Percentiles rank a stretch among this genome's conserved stretches.
These are phyloP conservation scores for Ceratocystis ficicola DNA, from an alignment of 2,329 filamentous ascomycete species.

Conservation along the genomic window DNA sequence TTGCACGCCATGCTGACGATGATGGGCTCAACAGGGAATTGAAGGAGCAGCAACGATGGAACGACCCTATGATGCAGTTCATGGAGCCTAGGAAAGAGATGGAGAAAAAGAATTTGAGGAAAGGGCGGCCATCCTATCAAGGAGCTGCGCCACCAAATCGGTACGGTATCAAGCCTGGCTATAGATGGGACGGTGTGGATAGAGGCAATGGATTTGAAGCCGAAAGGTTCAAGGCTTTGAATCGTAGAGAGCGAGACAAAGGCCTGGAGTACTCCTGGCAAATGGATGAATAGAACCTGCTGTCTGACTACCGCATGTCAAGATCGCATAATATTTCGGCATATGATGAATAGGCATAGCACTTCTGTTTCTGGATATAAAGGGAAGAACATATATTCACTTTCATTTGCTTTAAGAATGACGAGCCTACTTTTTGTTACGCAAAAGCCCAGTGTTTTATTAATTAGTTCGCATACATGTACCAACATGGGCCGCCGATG, in stretches of 20 bases:
- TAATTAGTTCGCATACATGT: background rate
- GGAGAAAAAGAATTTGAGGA: constrained; percentile 28
- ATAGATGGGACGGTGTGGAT: constrained; percentile 96
- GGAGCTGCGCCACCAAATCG: constrained; percentile 79
- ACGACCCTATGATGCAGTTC: constrained; percentile 83
- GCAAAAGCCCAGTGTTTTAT: background rate
- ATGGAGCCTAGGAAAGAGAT: constrained; percentile 41
- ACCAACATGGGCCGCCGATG: too few relatives aligned
- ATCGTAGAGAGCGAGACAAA: constrained; percentile 61
- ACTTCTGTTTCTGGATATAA: too few relatives aligned
- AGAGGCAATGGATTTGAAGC: constrained; percentile 85
- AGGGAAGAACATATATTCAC: background rate
- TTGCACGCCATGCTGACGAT: constrained; percentile 76
- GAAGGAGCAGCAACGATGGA: constrained; percentile 68
- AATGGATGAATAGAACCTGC: constrained; percentile 60
- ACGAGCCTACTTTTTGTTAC: too few relatives aligned
- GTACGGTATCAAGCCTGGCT: constrained; percentile 84
- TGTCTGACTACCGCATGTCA: background rate
- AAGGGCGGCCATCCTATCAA: constrained; percentile 55
- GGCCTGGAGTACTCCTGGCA: constrained; percentile 87
- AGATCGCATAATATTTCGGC: too few relatives aligned
- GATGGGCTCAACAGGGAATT: constrained; percentile 73
- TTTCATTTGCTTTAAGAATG: too few relatives aligned
- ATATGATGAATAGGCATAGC: too few relatives aligned
- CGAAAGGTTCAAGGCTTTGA: constrained; percentile 81